Base-by-base conservation (phyloP, 2,329 filamentous ascomycete genomes). In the Metarhizium anisopliae region DNA sequence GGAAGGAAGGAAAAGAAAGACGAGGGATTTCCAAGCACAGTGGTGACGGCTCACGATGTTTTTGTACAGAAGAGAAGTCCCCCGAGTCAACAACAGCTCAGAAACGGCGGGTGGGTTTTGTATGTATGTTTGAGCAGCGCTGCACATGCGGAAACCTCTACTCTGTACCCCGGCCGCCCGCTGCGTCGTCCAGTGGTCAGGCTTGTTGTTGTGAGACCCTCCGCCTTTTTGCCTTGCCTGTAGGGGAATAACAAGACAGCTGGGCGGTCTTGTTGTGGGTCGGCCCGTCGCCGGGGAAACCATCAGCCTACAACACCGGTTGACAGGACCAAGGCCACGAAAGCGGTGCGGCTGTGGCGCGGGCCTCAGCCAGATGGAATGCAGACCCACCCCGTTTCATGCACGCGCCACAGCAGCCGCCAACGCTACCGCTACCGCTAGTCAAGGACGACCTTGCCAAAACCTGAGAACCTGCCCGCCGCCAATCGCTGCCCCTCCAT, bases 1-100 rank as follows among this genome's bases (percentile, higher is more conserved):
- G 47, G 14, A 47, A 14, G 14, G n/a, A 16, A 30, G 25, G 16
- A 20, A 16, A 40, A 49, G n/a, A n/a, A 16, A 54, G 38, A 20
- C 16, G 30, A 42, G 50, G 42, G 45, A 16, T 43, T 42, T 51
- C 8, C 11, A 30, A 51, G 7, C 30, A 25, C 16, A 43, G 30
- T 49, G 42, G 53, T 29, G 49, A 57, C 51, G 61, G 61, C 58
- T 60, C 60, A 62, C 60, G 65, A 65, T 68, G 67, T 65, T 68
- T 66, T 69, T 67, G 65, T 68, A 69, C 59, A 60, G 59, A 57
- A 51, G 58, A 55, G 18, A 14, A 32, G 18, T 16, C 6, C 10
- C 36, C 38, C 38, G 14, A 40, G 38, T 40, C 42, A 38, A 51
- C 50, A 36, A 42, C 30, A 14, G 18, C 20, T 20, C 50, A 36